A percentile compares a stretch with the other conserved stretches of the same genome.
Conservation (phyloP, 2,329 filamentous ascomycete genomes). For the Monosporascus cannonballus region DNA sequence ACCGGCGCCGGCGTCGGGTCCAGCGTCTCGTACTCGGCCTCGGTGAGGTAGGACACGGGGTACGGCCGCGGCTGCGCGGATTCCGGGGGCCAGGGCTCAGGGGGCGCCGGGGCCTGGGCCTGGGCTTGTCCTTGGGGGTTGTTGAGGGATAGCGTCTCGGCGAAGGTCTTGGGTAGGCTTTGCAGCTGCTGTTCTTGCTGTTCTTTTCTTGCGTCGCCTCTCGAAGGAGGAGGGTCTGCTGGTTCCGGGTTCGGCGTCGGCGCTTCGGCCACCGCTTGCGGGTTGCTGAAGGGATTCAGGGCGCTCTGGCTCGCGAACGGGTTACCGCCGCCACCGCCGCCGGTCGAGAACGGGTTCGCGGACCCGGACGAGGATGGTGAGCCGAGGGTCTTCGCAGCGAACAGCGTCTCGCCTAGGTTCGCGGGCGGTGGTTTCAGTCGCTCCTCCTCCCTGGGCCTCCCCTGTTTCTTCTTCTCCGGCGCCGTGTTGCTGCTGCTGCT, state of each 20-base stretch:
- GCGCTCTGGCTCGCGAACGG: conserved; percentile 49
- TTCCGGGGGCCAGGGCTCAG: conserved; percentile 70
- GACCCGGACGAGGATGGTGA: conserved; percentile 20
- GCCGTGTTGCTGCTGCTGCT: conserved; percentile 19
- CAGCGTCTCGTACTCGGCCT: conserved; percentile 88
- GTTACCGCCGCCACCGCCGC: conserved; percentile 37
- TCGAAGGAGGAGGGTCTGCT: conserved; percentile 13
- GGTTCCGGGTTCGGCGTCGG: conserved; percentile 15
- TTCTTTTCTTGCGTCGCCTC: conserved; percentile 25
- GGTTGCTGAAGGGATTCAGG: conserved; percentile 39
- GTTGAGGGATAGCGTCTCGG: conserved; percentile 72
- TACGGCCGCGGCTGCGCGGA: conserved; percentile 64
- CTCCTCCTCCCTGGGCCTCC: conserved; percentile 25
- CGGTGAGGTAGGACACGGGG: conserved; percentile 69
- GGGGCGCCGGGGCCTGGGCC: conserved; percentile 28
- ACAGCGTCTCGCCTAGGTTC: conserved; percentile 61
- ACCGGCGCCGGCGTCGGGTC: conserved; percentile 52
- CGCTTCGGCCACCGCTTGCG: conserved; percentile 14
- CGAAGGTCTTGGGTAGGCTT: conserved; percentile 55
- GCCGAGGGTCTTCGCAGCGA: conserved; percentile 53
- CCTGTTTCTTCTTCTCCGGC: conserved; percentile 28
- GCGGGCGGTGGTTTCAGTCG: conserved; percentile 27
- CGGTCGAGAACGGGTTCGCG: conserved; percentile 58
- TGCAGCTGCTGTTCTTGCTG: background rate
- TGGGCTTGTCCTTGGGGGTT: conserved; percentile 32